These are phyloP conservation scores for Fallopia convolvulus DNA, from an alignment of 148 eudicot genomes.

Conservation along the genomic window DNA sequence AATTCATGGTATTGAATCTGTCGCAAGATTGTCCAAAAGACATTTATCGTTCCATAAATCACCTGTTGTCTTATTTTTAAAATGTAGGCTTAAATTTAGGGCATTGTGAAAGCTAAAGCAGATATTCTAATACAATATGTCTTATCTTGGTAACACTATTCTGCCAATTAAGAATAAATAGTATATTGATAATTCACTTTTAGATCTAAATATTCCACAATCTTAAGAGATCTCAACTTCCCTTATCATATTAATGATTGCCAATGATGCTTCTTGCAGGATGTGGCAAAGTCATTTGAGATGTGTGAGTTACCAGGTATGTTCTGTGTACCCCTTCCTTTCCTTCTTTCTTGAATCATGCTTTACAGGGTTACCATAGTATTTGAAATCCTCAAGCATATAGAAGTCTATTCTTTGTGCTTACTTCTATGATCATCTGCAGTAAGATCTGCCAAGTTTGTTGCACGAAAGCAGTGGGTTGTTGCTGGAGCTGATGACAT, in stretches of 20 bases:
- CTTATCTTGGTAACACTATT: background rate
- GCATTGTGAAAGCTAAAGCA: background rate
- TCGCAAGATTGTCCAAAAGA: background rate
- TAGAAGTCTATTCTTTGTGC: background rate
- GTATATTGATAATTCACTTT: background rate
- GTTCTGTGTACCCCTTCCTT: background rate
- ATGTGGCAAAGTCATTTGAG: constrained; percentile 58
- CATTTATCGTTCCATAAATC: background rate
- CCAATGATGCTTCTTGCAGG: constrained; percentile 29
- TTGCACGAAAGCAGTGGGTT: constrained; percentile 35
- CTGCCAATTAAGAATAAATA: background rate
- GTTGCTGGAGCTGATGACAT: constrained; percentile 34
- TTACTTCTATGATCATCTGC: constrained; percentile 7
- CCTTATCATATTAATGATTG: background rate
- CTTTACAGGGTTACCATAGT: background rate
- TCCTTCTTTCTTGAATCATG: background rate
- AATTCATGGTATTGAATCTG: background rate
- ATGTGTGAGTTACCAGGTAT: constrained; percentile 59
- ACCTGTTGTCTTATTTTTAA: background rate
- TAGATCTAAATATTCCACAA: background rate
- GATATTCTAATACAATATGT: background rate
- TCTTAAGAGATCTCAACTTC: background rate
- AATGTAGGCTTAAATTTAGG: background rate
- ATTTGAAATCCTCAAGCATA: background rate
- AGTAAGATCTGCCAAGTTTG: constrained; percentile 35